Evolutionary conservation across 2,329 filamentous ascomycete genomes (phyloP).

Genomic region (Sordariomycetes sp.): DNA sequence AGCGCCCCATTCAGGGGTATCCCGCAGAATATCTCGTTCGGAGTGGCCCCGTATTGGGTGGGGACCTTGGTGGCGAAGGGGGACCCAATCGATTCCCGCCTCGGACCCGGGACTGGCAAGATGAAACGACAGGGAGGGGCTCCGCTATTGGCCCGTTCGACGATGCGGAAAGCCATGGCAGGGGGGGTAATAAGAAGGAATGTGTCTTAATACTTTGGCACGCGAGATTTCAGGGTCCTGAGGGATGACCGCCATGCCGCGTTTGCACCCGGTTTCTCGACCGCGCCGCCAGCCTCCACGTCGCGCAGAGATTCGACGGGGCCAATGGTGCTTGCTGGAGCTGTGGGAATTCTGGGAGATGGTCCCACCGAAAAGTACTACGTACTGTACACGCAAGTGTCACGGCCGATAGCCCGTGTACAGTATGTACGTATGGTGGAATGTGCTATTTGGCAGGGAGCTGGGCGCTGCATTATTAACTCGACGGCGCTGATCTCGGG

Average conservation of each 20-base stretch:
- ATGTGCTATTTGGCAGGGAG: no score
- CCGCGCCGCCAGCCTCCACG: not conserved
- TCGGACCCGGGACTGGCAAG: not conserved
- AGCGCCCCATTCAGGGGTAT: not conserved
- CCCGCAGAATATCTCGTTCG: not conserved
- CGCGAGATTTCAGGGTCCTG: not conserved
- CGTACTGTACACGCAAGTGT: no score
- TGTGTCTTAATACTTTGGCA: not conserved
- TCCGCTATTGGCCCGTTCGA: not conserved
- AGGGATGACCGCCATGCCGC: not conserved
- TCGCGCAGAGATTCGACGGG: not conserved
- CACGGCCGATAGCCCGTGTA: no score
- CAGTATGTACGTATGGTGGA: no score
- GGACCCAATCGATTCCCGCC: not conserved
- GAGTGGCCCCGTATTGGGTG: no score
- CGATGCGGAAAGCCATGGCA: not conserved
- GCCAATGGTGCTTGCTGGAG: not conserved
- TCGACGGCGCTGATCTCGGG: not conserved
- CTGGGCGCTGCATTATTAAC: no score
- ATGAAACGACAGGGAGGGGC: not conserved
- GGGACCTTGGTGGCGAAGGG: not conserved
- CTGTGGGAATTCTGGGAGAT: no score
- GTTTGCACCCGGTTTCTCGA: not conserved
- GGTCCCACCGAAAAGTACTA: no score
- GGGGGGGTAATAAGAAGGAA: not conserved